A percentile compares a stretch with the other conserved stretches of the same genome.
These are phyloP conservation scores for Quercus robur DNA, from an alignment of 306 rosid genomes.

Conservation along the genomic window DNA sequence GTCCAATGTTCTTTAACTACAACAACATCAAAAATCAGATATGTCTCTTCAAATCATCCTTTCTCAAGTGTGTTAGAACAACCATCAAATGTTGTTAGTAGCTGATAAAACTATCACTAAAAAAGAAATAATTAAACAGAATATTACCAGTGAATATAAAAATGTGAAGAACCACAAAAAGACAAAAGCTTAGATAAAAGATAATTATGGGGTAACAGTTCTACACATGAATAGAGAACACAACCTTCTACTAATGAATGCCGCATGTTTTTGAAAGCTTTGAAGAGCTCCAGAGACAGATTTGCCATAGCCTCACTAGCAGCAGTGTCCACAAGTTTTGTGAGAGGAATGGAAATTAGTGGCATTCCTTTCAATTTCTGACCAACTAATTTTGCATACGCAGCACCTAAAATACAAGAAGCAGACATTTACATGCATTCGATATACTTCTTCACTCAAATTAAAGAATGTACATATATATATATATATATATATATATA, in stretches of 20 bases:
- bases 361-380: slow-evolving; percentile 96
- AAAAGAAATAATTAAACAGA: not conserved
- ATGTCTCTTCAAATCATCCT: not conserved
- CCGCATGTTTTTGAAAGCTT: slow-evolving; percentile 44
- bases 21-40: not conserved
- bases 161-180: slow-evolving; percentile 11
- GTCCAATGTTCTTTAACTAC: not conserved
- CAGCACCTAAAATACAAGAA: slow-evolving; percentile 38
- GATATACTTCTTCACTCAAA: slow-evolving; percentile 12
- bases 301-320: slow-evolving; percentile 60
- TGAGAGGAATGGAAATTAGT: slow-evolving; percentile 58
- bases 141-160: not conserved
- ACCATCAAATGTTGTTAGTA: not conserved
- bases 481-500: not conserved
- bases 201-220: slow-evolving; percentile 6
- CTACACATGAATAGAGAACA: not conserved
- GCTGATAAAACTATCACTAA: not conserved
- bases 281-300: slow-evolving; percentile 56
- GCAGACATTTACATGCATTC: slow-evolving; percentile 1
- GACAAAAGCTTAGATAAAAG: not conserved
- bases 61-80: not conserved
- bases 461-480: not conserved
- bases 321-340: slow-evolving; percentile 56
- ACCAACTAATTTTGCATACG: slow-evolving; percentile 59
- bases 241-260: slow-evolving; percentile 50